Conservation (phyloP, 2,329 filamentous ascomycete genomes). For the Neopestalotiopsis sp. region DNA sequence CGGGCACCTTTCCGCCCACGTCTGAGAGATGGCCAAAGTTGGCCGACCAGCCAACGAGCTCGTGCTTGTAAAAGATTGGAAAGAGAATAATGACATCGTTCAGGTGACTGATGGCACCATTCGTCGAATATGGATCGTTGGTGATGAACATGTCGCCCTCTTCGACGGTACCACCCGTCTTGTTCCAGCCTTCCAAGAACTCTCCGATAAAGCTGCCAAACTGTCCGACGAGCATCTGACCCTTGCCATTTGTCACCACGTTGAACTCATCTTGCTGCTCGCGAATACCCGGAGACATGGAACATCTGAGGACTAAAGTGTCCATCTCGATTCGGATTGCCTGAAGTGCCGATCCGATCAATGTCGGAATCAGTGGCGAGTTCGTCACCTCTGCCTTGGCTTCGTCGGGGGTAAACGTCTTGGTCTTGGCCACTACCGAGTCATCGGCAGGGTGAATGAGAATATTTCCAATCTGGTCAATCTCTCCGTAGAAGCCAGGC, state of each 20-base stretch:
- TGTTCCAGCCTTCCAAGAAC: slow-evolving; percentile 51
- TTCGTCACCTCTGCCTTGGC: slow-evolving; percentile 42
- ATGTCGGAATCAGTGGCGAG: slow-evolving; percentile 48
- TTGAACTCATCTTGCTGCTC: slow-evolving; percentile 60
- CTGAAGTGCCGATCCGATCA: slow-evolving; percentile 49
- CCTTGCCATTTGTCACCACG: slow-evolving; percentile 53
- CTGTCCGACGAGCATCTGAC: slow-evolving; percentile 57
- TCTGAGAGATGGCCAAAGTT: slow-evolving; percentile 57
- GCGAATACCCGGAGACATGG: slow-evolving; percentile 56
- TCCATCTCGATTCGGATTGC: slow-evolving; percentile 57
- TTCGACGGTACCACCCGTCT: slow-evolving; percentile 44
- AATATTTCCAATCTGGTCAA: slow-evolving; percentile 54
- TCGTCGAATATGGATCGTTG: slow-evolving; percentile 54
- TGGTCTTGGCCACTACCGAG: slow-evolving; percentile 29
- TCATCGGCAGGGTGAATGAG: slow-evolving; percentile 47
- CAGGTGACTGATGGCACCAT: slow-evolving; percentile 54
- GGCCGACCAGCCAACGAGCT: slow-evolving; percentile 53
- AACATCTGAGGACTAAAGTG: slow-evolving; percentile 54
- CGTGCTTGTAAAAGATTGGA: slow-evolving; percentile 50
- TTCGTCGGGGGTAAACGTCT: slow-evolving; percentile 41
- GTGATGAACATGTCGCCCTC: slow-evolving; percentile 57
- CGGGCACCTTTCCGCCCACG: slow-evolving; percentile 52
- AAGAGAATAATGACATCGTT: slow-evolving; percentile 56
- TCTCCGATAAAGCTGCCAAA: slow-evolving; percentile 55
- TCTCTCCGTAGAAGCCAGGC: slow-evolving; percentile 50